Evolutionary conservation across 805 yeast genomes (phyloP), one percentile per base, ranked within the genome.

Genomic region (Wickerhamomyces ciferrii): DNA sequence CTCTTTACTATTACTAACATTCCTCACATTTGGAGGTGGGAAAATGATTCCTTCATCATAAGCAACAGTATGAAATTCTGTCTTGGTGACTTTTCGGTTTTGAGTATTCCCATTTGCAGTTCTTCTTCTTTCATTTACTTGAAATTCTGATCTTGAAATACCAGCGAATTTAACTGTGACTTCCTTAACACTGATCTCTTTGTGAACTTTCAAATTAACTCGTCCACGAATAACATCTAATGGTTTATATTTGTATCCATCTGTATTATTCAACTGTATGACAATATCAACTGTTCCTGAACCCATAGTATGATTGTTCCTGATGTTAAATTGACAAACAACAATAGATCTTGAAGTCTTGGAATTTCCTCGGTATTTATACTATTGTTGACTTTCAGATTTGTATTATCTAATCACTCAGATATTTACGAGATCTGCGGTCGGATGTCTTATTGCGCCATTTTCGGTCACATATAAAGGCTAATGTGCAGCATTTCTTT

Each of bases 31-130:
- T n/a, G 61, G 64, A 0, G 80, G 75, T 3, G 80, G 81, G 44
- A 75, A 75, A n/a, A 76, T 78, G 2, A 71, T 63, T 17, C 51
- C 39, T 0, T 76, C 65, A 42, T 73, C 75, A 51, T 74, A 75
- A 20, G 75, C 61, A 13, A 75, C 60, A 43, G 66, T 63, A 53
- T 76, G 81, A 48, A 40, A 41, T 43, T 42, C 42, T 20, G 21
- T 37, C 17, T 21, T 37, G 25, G 25, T 19, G 13, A n/a, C 39
- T 11, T 5, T 14, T 21, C 39, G 14, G 7, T 5, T 17, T 10
- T 17, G 20, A 18, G 17, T 18, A 8, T 13, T 11, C 3, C 21
- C 21, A 34, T 13, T 7, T 8, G 8, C 19, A 32, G 4, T 32
- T 3, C 4, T 15, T n/a, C 19, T 15, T 13, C 9, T 32, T n/a